Evolutionary conservation across 768 basidiomycete species (phyloP).

Genomic region (Amanita molliuscula): DNA sequence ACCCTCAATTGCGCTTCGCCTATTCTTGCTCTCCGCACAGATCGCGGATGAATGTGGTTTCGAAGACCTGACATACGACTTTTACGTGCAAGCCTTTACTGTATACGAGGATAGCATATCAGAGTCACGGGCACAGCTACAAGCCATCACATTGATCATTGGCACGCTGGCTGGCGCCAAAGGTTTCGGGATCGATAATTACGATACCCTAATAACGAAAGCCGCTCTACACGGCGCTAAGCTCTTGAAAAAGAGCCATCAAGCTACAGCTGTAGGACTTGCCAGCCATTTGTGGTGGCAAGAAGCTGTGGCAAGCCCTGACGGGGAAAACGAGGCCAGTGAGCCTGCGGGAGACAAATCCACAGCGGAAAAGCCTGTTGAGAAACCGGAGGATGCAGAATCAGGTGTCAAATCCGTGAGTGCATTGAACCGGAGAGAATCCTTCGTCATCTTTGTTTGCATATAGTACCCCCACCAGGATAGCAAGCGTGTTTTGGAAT

Average conservation of each 20-base stretch:
- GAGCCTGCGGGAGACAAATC: constrained; percentile 21
- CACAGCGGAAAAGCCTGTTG: constrained; percentile 24
- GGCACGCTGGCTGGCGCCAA: constrained; percentile 79
- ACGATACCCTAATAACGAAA: constrained; percentile 96
- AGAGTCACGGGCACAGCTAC: constrained; percentile 89
- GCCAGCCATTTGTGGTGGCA: constrained; percentile 99
- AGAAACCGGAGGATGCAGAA: constrained; percentile 32
- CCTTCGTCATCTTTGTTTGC: constrained; percentile 1
- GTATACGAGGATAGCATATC: constrained; percentile 98
- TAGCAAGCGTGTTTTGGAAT: constrained; percentile 95
- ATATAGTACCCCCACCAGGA: constrained; percentile 78
- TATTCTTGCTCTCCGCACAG: constrained; percentile 94
- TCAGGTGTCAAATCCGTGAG: constrained; percentile 43
- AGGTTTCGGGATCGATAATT: constrained; percentile 92
- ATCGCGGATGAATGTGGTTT: constrained; percentile 92
- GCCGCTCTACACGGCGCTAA: constrained; percentile 97
- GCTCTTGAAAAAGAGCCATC: constrained; percentile 95
- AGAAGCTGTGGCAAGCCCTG: constrained; percentile 35
- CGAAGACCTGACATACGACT: constrained; percentile 94
- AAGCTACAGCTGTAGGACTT: constrained; percentile 86
- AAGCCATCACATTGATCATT: constrained; percentile 95
- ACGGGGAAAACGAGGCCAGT: constrained; percentile 24
- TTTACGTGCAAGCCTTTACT: constrained; percentile 95
- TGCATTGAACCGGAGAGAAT: constrained; percentile 9
- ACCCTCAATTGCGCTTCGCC: constrained; percentile 81